Evolutionary conservation across 1,284 basidiomycete species (phyloP), one percentile per base, ranked within the genome.

Genomic region (Mycena sp.): DNA sequence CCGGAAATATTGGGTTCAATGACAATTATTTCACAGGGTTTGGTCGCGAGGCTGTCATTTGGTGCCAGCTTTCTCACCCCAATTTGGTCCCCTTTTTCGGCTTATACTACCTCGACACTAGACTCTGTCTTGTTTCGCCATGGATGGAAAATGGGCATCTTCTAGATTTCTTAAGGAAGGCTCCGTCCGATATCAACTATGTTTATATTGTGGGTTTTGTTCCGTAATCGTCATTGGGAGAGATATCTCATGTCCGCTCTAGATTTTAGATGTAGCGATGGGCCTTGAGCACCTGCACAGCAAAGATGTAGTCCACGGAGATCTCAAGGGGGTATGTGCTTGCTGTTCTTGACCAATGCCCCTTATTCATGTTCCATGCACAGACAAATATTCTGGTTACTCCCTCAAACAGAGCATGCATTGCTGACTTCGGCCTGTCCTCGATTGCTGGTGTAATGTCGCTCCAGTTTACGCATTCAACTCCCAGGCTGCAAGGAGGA

Each of bases 131-230:
- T 4, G 75, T 81, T 29, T 78, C 77, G 12, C 75, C 73, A 2
- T 81, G 75, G 69, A 77, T 77, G 71, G 64, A 63, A 23, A 72
- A 76, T 48, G 79, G 80, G 11, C 75, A 76, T 51, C 56, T 82
- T 32, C 66, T 61, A 11, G 21, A 63, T 4, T 73, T 71, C 62
- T 59, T 81, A 26, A 43, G 37, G n/a, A 49, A 32, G 11, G 40
- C 50, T 7, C 52, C 72, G 1, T 45, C 72, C 2, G 21, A 65
- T n/a, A 68, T 48, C 11, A 58, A 77, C 49, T 70, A 73, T 57
- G 62, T 46, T 29, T 46, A 46, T 6, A 48, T 77, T 61, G 77
- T 78, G 45, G 25, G 38, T 16, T 6, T n/a, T 5, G 17, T 2
- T n/a, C 25, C 6, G 21, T 25, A 16, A 37, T 4, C 37, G 11